A percentile compares a stretch with the other conserved stretches of the same genome.
Evolutionary conservation across 2,329 filamentous ascomycete species (phyloP).

Genomic region (Acarospora socialis): DNA sequence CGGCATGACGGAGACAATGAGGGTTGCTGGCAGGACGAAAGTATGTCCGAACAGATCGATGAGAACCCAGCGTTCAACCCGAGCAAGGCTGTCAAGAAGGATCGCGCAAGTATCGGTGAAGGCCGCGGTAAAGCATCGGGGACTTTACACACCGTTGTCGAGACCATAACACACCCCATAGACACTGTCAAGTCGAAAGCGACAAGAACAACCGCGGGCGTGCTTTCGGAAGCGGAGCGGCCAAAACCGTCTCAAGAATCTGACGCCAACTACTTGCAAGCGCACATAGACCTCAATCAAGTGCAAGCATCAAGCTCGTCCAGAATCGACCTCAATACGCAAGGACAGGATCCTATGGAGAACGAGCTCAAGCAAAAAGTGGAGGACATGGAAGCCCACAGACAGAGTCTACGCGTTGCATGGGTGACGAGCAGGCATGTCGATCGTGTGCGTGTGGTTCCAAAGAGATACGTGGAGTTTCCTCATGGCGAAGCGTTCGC

Average conservation of each 20-base stretch:
- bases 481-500: slow-evolving; percentile 19
- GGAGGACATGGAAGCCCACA: slow-evolving; percentile 20
- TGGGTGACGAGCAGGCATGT: slow-evolving; percentile 27
- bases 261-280: slow-evolving; percentile 21
- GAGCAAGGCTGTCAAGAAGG: slow-evolving; percentile 13
- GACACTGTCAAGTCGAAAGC: slow-evolving; percentile 19
- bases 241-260: slow-evolving; percentile 21
- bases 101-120: slow-evolving; percentile 11
- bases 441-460: slow-evolving; percentile 23
- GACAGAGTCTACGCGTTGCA: slow-evolving; percentile 24
- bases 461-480: slow-evolving; percentile 17
- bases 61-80: slow-evolving; percentile 26
- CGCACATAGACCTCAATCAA: slow-evolving; percentile 18
- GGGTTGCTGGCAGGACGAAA: neutral
- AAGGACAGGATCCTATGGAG: slow-evolving; percentile 15
- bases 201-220: slow-evolving; percentile 18
- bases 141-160: slow-evolving; percentile 13
- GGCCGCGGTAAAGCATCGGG: slow-evolving; percentile 12
- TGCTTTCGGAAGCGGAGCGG: slow-evolving; percentile 22
- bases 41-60: slow-evolving; percentile 2
- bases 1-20: neutral
- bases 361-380: slow-evolving; percentile 13
- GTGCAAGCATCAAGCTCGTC: slow-evolving; percentile 12
- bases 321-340: slow-evolving; percentile 5
- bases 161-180: slow-evolving; percentile 20